A percentile compares a stretch with the other conserved stretches of the same genome.
These are phyloP conservation scores for Plasmodium relictum DNA, from an alignment of 169 alveolate genomes.

Conservation along the genomic window DNA sequence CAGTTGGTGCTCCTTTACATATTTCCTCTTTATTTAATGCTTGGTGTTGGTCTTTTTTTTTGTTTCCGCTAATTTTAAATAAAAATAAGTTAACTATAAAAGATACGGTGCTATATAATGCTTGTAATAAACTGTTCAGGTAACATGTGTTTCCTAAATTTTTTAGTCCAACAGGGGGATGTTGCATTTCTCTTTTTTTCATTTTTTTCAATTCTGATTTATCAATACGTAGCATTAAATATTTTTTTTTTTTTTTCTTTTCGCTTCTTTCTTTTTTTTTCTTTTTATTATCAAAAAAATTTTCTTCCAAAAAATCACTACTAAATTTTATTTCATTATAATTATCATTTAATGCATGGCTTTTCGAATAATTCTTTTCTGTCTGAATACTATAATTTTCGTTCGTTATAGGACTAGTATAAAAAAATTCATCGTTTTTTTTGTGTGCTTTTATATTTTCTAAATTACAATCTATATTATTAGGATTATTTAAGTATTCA, in stretches of 20 bases:
- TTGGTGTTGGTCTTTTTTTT: not conserved
- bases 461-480: no score
- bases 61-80: constrained; percentile 14
- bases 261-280: not conserved
- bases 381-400: no score
- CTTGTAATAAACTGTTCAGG: constrained; percentile 95
- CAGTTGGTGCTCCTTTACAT: not conserved
- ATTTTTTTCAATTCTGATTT: constrained; percentile 19
- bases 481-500: no score
- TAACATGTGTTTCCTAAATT: constrained; percentile 97
- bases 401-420: no score
- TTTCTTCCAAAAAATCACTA: not conserved
- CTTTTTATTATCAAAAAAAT: not conserved
- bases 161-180: constrained; percentile 88
- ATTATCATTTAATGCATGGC: not conserved
- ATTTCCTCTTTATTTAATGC: not conserved
- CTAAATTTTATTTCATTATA: not conserved
- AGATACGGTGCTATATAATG: constrained; percentile 93
- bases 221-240: constrained; percentile 50
- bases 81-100: constrained; percentile 78
- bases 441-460: no score
- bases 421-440: no score
- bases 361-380: no score
- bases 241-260: not conserved
- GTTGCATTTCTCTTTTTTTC: constrained; percentile 30